These are phyloP conservation scores for Phytophthora agathidicida DNA, from an alignment of 352 stramenopile species.

Conservation along the genomic window DNA sequence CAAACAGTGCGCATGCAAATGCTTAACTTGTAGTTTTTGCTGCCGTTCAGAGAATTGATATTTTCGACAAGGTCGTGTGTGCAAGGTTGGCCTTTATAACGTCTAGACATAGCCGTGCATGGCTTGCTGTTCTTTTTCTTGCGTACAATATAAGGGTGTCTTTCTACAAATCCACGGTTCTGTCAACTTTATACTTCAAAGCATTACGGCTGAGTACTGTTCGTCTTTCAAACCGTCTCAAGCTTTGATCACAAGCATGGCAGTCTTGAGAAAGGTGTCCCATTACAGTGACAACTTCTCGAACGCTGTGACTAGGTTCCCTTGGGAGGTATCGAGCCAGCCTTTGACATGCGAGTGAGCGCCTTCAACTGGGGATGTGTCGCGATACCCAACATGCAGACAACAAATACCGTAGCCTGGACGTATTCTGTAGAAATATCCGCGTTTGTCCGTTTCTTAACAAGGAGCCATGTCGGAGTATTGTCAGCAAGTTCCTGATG, in stretches of 20 bases:
- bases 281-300: conserved; percentile 4
- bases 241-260: neutral
- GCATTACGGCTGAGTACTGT: conserved; percentile 6
- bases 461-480: too few relatives aligned
- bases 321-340: conserved; percentile 1
- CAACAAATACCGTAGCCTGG: conserved; percentile 1
- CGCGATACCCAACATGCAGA: conserved; percentile 6
- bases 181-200: neutral
- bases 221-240: neutral
- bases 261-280: neutral
- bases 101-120: conserved; percentile 1
- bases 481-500: too few relatives aligned
- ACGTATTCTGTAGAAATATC: neutral
- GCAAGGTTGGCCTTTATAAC: neutral
- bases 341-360: conserved; percentile 12
- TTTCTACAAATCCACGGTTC: conserved; percentile 3
- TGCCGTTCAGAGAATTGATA: conserved; percentile 1
- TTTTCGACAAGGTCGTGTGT: neutral
- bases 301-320: conserved; percentile 3
- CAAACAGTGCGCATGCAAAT: conserved; percentile 8
- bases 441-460: neutral
- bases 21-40: neutral
- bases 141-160: neutral
- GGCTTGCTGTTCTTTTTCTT: neutral
- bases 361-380: conserved; percentile 5